Conservation (phyloP, 2,329 filamentous ascomycete species). For the Pseudogymnoascus pannorum region DNA sequence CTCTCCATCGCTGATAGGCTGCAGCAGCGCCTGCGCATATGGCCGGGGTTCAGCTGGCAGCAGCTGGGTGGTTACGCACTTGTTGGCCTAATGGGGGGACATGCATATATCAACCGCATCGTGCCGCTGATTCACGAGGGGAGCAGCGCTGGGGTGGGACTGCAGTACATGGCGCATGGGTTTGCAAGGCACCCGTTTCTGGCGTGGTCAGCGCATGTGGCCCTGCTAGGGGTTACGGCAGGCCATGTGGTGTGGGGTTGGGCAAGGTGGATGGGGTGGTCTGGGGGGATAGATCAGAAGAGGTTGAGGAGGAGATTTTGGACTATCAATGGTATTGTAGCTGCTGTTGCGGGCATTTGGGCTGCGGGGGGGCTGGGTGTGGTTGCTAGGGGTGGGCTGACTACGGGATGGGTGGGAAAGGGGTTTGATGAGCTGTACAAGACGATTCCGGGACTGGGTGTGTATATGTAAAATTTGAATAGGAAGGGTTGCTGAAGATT, state of each 20-base stretch:
- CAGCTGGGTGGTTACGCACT: conserved; percentile 67
- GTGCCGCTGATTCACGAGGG: conserved; percentile 72
- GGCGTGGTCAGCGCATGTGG: conserved; percentile 61
- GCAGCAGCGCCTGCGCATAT: conserved; percentile 27
- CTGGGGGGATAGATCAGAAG: conserved; percentile 42
- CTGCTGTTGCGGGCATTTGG: conserved; percentile 60
- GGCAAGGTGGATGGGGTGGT: conserved; percentile 68
- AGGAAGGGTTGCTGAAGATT: not conserved
- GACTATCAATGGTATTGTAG: conserved; percentile 58
- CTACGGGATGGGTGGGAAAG: conserved; percentile 70
- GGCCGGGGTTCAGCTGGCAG: conserved; percentile 63
- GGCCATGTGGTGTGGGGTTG: conserved; percentile 80
- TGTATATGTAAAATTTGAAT: conserved; percentile 35
- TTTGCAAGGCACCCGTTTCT: conserved; percentile 64
- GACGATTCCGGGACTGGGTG: conserved; percentile 48
- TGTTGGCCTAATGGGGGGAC: conserved; percentile 56
- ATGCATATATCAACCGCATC: conserved; percentile 68
- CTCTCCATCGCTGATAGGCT: conserved; percentile 38
- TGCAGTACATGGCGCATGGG: conserved; percentile 78
- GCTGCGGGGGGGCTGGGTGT: conserved; percentile 72
- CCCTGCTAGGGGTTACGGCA: conserved; percentile 59
- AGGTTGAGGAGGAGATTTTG: conserved; percentile 60
- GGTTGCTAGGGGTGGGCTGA: conserved; percentile 62
- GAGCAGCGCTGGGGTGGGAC: conserved; percentile 75
- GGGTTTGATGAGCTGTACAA: conserved; percentile 70